These are phyloP conservation scores for Scenedesmus sp. DNA, from an alignment of 163 green algal genomes.

Conservation along the genomic window DNA sequence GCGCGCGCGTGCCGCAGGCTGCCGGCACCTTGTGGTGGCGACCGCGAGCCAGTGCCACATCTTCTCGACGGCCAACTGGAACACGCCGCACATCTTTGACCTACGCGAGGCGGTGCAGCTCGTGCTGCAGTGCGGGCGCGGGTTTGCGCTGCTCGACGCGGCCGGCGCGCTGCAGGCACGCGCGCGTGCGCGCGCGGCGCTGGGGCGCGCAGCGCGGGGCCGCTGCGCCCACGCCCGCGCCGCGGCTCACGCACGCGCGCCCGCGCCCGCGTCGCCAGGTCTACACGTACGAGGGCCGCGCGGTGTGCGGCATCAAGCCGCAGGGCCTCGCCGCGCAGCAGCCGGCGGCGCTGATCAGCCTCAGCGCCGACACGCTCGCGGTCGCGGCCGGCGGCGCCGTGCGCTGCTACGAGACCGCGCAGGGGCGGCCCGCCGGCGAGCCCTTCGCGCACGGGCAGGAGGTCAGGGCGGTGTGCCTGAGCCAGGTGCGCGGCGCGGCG, in stretches of 20 bases:
- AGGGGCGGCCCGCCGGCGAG: conserved; percentile 61
- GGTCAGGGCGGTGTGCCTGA: conserved; percentile 67
- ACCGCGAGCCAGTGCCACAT: conserved; percentile 78
- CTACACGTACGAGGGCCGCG: conserved; percentile 78
- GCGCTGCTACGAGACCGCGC: conserved; percentile 75
- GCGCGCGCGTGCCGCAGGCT: conserved; percentile 50
- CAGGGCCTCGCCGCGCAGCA: conserved; percentile 61
- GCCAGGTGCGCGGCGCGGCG: conserved; percentile 52
- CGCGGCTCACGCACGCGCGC: too few species aligned
- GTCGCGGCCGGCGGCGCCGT: conserved; percentile 63
- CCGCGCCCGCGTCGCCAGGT: too few species aligned
- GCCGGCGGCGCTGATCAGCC: conserved; percentile 63
- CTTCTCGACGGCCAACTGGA: conserved; percentile 69
- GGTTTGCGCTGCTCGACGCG: conserved; percentile 25
- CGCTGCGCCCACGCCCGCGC: too few species aligned
- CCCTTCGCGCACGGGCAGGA: conserved; percentile 62
- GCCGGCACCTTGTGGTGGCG: conserved; percentile 74
- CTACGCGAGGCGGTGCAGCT: conserved; percentile 69
- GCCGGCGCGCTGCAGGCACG: conserved; percentile 10
- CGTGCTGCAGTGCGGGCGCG: conserved; percentile 59
- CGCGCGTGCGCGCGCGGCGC: too few species aligned
- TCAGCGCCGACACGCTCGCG: conserved; percentile 78
- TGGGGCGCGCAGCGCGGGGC: too few species aligned
- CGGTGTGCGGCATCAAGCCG: conserved; percentile 74
- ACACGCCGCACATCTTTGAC: conserved; percentile 80